Evolutionary conservation across 441 rosid species (phyloP).

Genomic region (Brassica hybrid): DNA sequence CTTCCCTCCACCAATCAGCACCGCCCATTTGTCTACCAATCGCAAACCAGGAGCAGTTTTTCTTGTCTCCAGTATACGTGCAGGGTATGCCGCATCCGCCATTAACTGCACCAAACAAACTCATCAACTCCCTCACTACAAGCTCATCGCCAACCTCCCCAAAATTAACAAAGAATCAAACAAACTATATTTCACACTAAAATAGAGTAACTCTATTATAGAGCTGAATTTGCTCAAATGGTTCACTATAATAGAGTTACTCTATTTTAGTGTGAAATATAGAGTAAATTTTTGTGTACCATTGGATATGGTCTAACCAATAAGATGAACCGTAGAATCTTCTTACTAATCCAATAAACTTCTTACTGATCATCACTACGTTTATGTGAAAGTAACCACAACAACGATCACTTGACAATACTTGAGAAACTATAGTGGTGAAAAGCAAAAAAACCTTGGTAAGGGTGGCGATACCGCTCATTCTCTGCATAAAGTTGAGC

Average conservation of each 20-base stretch:
- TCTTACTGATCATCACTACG: background rate
- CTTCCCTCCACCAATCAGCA: slow-evolving; percentile 89
- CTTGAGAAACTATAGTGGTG: slow-evolving; percentile 21
- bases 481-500: slow-evolving; percentile 94
- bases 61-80: slow-evolving; percentile 85
- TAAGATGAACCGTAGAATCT: background rate
- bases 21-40: slow-evolving; percentile 98
- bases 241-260: no score
- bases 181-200: no score
- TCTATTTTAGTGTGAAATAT: no score
- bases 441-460: slow-evolving; percentile 62
- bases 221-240: no score
- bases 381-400: slow-evolving; percentile 15
- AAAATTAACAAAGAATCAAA: background rate
- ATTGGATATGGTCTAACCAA: no score
- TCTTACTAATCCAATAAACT: background rate
- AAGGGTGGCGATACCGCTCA: slow-evolving; percentile 97
- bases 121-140: background rate
- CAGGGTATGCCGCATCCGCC: slow-evolving; percentile 95
- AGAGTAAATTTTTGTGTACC: no score
- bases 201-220: no score
- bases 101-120: slow-evolving; percentile 62
- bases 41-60: slow-evolving; percentile 96
- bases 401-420: slow-evolving; percentile 24
- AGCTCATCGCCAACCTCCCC: no score